Base-by-base conservation (phyloP, 2,329 filamentous ascomycete species). In the Aureobasidium subglaciale region DNA sequence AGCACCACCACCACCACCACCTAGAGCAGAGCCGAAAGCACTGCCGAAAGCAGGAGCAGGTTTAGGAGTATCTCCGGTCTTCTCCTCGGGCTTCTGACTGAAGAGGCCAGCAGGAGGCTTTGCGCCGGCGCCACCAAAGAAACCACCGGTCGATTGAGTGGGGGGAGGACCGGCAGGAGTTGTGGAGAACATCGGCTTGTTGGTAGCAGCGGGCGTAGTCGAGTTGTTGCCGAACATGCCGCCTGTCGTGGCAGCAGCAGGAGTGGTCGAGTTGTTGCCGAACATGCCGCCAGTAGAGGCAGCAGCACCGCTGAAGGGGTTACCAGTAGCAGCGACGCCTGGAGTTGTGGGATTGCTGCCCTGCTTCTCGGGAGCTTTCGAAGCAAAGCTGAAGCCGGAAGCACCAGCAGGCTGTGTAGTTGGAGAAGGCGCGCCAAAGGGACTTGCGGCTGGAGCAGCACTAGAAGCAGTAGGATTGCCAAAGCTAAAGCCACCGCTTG, bases 271-370 rank as follows among this genome's bases (percentile, higher is more conserved):
- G 16, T 57, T 59, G 30, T 30, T 24, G 5, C 22, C 52, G 2
- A 25, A 27, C 9, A 27, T n/a, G 8, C 22, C 46, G 32, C 48
- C 59, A 13, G 30, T 38, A 16, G 54, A 40, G 18, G 40, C 15
- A 43, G 40, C 24, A 42, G 24, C 40, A 43, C 24, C 40, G 29
- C 40, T 25, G 4, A 43, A 59, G 15, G 56, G 48, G 5, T 55
- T 54, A 20, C 24, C 45, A 8, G 41, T 30, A 16, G 46, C 7
- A 32, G 48, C 52, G 9, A 54, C 48, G 16, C 45, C 75, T 75
- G 77, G 77, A 29, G 76, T 78, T 16, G 76, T 78, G 15, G 76
- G 78, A 46, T 68, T 62, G 43, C 30, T 58, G 32, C 43, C 56
- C 9, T 24, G 22, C 4, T 41, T 40, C 11, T 46, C 53, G 24